Base-by-base conservation (phyloP, 2,329 filamentous ascomycete genomes). In the Colletotrichum ledebouriae region DNA sequence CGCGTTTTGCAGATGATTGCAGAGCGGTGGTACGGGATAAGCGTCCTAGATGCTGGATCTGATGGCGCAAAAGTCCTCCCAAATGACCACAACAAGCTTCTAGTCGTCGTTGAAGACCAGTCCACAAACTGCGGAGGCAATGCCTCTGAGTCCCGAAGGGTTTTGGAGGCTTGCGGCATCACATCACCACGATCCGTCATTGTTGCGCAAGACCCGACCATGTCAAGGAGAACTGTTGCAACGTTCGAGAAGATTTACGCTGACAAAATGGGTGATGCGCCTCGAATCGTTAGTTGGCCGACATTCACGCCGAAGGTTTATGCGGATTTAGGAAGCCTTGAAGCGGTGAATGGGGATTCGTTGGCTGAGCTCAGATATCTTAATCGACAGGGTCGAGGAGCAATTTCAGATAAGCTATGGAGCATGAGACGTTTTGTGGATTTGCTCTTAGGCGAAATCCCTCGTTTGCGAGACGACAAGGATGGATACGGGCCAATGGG, bases 121-220 rank as follows among this genome's bases (percentile, higher is more conserved):
- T 83, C 80, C 1, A 83, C 81, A 0, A 84, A 84, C 65, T 83
- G 82, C 69, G 82, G 82, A 15, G 77, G 77, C 12, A 84, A 84
- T 70, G 82, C 82, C 5, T 71, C 72, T 2, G 75, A 81, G 47
- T 78, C 76, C 20, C 71, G 74, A 4, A 74, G 74, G 7, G 60
- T 82, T 4, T 75, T 84, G 1, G 76, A 79, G n/a, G 63, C 56
- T 3, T 70, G 72, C 6, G 74, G 73, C 0, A 55, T 80, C 2
- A 37, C 61, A 1, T 53, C 44, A 5, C 73, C 75, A 0, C 67
- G 66, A 3, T 76, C 74, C 0, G 73, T 76, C 34, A 65, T 83
- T 10, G 71, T 84, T 12, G 75, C 81, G 10, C 82, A 84, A 70
- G 82, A 84, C 71, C 81, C 82, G 0, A 84, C 82, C 0, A 84